phyloP scores from a whole-genome alignment of 1,139 yeast species.

The Geotrichum armillariae region DNA sequence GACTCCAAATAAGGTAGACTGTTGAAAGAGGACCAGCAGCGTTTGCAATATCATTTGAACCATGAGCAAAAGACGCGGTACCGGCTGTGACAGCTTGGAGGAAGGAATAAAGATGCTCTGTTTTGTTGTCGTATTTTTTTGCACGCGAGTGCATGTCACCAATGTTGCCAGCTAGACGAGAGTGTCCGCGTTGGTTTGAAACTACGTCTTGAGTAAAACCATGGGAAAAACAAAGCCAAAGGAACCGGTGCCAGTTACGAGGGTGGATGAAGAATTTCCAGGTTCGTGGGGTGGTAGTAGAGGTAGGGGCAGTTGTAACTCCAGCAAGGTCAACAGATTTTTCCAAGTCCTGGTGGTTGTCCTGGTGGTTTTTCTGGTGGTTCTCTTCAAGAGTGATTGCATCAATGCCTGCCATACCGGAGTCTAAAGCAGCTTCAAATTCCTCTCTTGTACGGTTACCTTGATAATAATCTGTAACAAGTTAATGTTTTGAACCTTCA shows the following conservation, averaged over 20 bases:
- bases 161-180: constrained; percentile 40
- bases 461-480: constrained; percentile 62
- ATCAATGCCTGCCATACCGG: constrained; percentile 23
- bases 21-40: constrained; percentile 78
- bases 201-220: constrained; percentile 70
- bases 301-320: constrained; percentile 8
- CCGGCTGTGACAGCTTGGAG: constrained; percentile 74
- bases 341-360: constrained; percentile 12
- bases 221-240: constrained; percentile 53
- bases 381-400: constrained; percentile 2
- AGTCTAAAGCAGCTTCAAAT: constrained; percentile 28
- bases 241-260: constrained; percentile 52
- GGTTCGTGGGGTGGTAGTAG: constrained; percentile 20
- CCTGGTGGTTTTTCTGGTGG: constrained; percentile 9
- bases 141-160: constrained; percentile 55
- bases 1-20: constrained; percentile 60
- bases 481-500: constrained; percentile 43
- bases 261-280: constrained; percentile 37
- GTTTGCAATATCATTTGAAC: constrained; percentile 78
- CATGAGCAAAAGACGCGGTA: constrained; percentile 78
- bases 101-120: constrained; percentile 69
- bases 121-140: constrained; percentile 67
- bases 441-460: constrained; percentile 53
- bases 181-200: constrained; percentile 46
- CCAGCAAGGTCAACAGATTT: constrained; percentile 8